Conservation (phyloP, 257 asterid species). For the Hygrophila difformis region DNA sequence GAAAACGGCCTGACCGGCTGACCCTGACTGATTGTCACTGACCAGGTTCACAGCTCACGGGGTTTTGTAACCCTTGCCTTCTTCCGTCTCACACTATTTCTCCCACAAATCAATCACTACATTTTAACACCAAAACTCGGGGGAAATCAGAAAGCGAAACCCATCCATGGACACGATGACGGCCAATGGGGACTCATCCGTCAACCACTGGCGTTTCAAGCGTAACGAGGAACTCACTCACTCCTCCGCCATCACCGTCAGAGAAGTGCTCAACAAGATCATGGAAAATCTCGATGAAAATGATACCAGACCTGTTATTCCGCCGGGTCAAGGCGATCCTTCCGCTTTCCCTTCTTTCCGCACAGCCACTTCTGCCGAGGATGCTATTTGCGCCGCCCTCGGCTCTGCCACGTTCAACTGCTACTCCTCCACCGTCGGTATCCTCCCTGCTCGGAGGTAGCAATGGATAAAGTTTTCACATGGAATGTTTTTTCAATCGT, state of each 20-base stretch:
- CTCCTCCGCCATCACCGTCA: slow-evolving; percentile 43
- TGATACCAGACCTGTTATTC: slow-evolving; percentile 43
- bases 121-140: no score
- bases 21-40: no score
- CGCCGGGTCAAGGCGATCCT: slow-evolving; percentile 82
- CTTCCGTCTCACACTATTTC: no score
- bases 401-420: slow-evolving; percentile 62
- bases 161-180: no score
- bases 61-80: no score
- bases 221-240: slow-evolving; percentile 32
- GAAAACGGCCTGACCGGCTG: no score
- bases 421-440: slow-evolving; percentile 57
- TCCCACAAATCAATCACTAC: no score
- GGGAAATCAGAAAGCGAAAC: no score
- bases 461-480: no score
- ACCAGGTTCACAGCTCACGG: no score
- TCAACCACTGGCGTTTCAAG: slow-evolving; percentile 62
- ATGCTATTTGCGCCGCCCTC: slow-evolving; percentile 55
- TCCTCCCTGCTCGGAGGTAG: slow-evolving; percentile 61
- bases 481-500: no score
- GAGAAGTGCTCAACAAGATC: slow-evolving; percentile 39
- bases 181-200: no score
- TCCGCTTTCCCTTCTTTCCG: slow-evolving; percentile 67
- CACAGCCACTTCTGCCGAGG: slow-evolving; percentile 45
- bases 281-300: slow-evolving; percentile 29